phyloP scores from a whole-genome alignment of 2,329 filamentous ascomycete species.

The Helotiales sp. region DNA sequence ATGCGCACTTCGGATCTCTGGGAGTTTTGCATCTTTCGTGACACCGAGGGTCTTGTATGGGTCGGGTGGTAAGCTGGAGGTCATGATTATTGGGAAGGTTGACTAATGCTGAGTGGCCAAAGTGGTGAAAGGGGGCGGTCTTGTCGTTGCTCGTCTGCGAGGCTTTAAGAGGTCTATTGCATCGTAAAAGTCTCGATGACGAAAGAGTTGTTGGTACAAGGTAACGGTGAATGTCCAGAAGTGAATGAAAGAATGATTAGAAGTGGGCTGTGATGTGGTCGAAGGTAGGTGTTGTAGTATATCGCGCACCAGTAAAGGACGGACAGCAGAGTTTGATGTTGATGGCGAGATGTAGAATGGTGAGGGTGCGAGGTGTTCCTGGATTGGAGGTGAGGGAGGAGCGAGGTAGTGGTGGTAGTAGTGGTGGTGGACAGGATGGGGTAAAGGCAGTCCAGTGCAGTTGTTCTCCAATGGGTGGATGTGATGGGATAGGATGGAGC shows the following conservation, averaged over 20 bases:
- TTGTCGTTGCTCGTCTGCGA: constrained; percentile 21
- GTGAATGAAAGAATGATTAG: constrained; percentile 13
- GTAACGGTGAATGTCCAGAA: background rate
- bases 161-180: constrained; percentile 22
- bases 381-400: constrained; percentile 1
- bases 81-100: constrained; percentile 23
- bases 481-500: no score
- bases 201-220: background rate
- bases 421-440: background rate
- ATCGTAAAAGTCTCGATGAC: constrained; percentile 16
- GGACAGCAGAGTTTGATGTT: background rate
- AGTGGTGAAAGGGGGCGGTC: constrained; percentile 7
- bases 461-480: background rate
- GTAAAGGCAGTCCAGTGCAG: no score
- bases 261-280: background rate
- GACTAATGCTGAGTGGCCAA: constrained; percentile 19
- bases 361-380: constrained; percentile 19
- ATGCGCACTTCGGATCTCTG: constrained; percentile 76
- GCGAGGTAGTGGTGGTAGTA: background rate
- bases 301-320: background rate
- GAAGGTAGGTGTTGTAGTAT: background rate
- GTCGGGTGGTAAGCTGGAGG: constrained; percentile 47
- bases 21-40: constrained; percentile 65
- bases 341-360: constrained; percentile 1
- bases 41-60: constrained; percentile 80